Conservation (phyloP, 2,329 filamentous ascomycete species). For the Trichoderma breve region DNA sequence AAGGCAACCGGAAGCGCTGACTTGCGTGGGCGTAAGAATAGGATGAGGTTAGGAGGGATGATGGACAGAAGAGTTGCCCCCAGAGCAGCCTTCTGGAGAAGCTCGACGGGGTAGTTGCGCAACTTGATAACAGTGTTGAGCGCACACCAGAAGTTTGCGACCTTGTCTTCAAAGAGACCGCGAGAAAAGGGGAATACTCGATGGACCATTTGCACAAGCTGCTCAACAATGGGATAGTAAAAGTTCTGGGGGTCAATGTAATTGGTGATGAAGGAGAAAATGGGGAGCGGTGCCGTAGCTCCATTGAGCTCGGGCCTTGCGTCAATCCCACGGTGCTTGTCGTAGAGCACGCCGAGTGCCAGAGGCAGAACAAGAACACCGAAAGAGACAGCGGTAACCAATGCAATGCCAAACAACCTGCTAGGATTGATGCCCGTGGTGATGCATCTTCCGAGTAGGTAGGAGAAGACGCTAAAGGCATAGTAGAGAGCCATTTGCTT, state of each 20-base stretch:
- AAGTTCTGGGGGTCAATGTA: conserved; percentile 62
- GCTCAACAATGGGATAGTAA: conserved; percentile 73
- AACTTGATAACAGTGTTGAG: conserved; percentile 89
- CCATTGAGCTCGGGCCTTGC: conserved; percentile 56
- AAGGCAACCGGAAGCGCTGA: conserved; percentile 76
- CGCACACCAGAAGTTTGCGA: conserved; percentile 97
- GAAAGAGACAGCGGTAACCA: conserved; percentile 72
- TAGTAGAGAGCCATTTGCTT: conserved; percentile 99
- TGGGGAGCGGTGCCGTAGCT: conserved; percentile 60
- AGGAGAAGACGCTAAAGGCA: conserved; percentile 88
- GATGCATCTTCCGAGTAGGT: conserved; percentile 82
- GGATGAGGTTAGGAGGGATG: conserved; percentile 71
- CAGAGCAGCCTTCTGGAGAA: conserved; percentile 76
- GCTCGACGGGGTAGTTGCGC: conserved; percentile 64
- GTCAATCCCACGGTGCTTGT: conserved; percentile 62
- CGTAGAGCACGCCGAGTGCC: conserved; percentile 67
- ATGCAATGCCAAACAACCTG: conserved; percentile 71
- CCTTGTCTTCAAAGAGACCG: conserved; percentile 98
- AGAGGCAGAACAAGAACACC: conserved; percentile 73
- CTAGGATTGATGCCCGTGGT: conserved; percentile 66
- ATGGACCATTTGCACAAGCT: conserved; percentile 79
- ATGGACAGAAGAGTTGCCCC: conserved; percentile 73
- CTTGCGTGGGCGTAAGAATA: conserved; percentile 76
- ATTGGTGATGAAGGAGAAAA: conserved; percentile 56
- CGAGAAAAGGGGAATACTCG: conserved; percentile 94